Evolutionary conservation across 2,329 filamentous ascomycete species (phyloP).

Genomic region (Cadophora luteo-olivacea): DNA sequence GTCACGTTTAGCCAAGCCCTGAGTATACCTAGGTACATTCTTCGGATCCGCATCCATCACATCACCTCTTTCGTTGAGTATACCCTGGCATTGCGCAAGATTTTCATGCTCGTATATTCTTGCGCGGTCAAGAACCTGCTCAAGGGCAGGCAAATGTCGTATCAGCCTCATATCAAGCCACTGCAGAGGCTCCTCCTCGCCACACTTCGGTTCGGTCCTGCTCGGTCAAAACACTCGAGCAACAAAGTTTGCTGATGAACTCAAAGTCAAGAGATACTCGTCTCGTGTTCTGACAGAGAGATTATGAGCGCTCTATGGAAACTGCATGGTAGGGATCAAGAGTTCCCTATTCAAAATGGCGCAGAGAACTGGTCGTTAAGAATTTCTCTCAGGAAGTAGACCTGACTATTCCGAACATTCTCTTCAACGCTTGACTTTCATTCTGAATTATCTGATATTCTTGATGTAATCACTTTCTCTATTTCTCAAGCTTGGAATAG

Average conservation of each 20-base stretch:
- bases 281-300: background rate
- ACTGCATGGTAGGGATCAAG: background rate
- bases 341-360: background rate
- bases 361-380: background rate
- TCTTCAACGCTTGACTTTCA: background rate
- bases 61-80: background rate
- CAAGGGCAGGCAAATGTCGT: background rate
- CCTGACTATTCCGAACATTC: background rate
- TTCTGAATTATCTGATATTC: background rate
- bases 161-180: background rate
- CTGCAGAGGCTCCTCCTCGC: background rate
- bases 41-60: background rate
- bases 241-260: background rate
- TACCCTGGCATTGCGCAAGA: background rate
- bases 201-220: conserved; percentile 2
- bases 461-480: background rate
- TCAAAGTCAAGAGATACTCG: conserved; percentile 6
- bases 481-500: too few relatives aligned
- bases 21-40: background rate
- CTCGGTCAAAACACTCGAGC: background rate
- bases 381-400: background rate
- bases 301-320: background rate
- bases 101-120: background rate
- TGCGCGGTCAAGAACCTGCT: too few relatives aligned
- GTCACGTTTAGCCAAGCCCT: background rate